phyloP scores from a whole-genome alignment of 352 stramenopile species.

The Phytophthora nicotianae region DNA sequence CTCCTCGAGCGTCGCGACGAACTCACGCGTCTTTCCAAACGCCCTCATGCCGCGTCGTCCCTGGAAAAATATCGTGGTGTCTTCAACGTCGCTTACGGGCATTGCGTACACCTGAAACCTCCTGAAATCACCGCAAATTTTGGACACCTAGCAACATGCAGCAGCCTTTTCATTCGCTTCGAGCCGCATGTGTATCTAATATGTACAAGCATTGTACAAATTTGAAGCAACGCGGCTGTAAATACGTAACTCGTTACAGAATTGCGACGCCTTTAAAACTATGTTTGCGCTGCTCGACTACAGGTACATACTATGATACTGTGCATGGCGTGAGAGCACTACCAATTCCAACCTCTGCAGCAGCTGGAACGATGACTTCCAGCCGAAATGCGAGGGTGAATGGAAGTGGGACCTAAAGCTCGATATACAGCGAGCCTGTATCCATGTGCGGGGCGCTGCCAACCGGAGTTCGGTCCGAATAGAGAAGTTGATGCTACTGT shows the following conservation, averaged over 20 bases:
- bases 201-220: constrained; percentile 12
- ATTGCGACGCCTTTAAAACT: constrained; percentile 13
- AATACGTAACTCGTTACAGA: constrained; percentile 24
- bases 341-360: constrained; percentile 30
- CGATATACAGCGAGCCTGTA: constrained; percentile 22
- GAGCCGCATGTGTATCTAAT: constrained; percentile 17
- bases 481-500: constrained; percentile 18
- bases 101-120: constrained; percentile 16
- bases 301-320: not conserved
- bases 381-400: constrained; percentile 27
- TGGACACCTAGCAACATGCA: constrained; percentile 14
- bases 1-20: constrained; percentile 23
- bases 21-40: constrained; percentile 35
- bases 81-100: constrained; percentile 22
- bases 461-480: not conserved
- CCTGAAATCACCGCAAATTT: constrained; percentile 19
- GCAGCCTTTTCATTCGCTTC: constrained; percentile 23
- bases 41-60: constrained; percentile 7
- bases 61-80: constrained; percentile 35
- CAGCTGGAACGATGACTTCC: constrained; percentile 36
- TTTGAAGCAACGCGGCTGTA: constrained; percentile 25
- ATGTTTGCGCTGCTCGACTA: constrained; percentile 18
- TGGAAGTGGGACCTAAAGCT: constrained; percentile 27
- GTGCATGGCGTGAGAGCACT: constrained; percentile 14
- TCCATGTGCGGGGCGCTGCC: constrained; percentile 17